A percentile compares a stretch with the other conserved stretches of the same genome.
Conservation (phyloP, 257 asterid genomes). For the Plantago major region DNA sequence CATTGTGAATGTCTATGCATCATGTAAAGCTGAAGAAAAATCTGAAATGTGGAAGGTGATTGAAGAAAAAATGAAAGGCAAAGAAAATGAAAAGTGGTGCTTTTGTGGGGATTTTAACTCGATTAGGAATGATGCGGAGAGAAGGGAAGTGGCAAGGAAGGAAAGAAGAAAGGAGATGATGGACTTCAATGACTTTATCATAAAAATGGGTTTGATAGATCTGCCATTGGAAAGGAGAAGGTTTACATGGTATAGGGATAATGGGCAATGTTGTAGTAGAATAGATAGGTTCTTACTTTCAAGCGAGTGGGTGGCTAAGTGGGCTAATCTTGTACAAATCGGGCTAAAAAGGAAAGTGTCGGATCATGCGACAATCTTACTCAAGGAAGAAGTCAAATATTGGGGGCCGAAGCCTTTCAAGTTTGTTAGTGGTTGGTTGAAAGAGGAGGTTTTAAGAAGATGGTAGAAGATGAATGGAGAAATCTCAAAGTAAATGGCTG, state of each 20-base stretch:
- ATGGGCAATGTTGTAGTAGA: not conserved
- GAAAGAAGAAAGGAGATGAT: not conserved
- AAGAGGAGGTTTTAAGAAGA: not conserved
- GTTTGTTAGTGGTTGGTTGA: not conserved
- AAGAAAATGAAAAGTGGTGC: not conserved
- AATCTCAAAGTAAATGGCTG: not conserved
- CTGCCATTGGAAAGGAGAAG: not conserved
- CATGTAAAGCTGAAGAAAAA: not conserved
- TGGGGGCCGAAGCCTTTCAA: not conserved
- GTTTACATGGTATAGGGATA: not conserved
- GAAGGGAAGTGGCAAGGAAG: not conserved
- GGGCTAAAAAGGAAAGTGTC: not conserved
- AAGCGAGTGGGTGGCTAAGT: not conserved
- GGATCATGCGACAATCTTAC: not conserved
- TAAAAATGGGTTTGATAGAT: not conserved
- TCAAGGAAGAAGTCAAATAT: not conserved
- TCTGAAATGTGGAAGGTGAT: not conserved
- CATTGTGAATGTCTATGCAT: not conserved
- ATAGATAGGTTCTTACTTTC: not conserved
- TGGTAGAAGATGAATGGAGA: not conserved
- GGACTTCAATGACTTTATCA: not conserved
- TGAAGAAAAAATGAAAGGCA: not conserved
- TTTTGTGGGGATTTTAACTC: not conserved
- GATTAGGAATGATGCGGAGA: not conserved
- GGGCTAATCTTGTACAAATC: not conserved